These are phyloP conservation scores for Paralagenidium karlingii DNA, from an alignment of 352 stramenopile species.

Conservation along the genomic window DNA sequence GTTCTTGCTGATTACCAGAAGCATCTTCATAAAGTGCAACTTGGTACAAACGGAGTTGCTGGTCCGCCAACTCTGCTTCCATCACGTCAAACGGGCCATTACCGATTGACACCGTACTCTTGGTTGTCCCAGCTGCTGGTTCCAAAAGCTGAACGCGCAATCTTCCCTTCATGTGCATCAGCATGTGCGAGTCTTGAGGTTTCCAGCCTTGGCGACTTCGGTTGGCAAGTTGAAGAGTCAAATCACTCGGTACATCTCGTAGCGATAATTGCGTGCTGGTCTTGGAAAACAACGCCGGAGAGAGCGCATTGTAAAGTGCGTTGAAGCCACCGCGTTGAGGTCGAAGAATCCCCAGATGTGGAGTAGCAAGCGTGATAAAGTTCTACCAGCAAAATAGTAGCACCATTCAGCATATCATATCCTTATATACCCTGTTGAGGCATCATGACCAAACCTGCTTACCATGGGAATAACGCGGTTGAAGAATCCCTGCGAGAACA, in stretches of 20 bases:
- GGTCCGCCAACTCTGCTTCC: no score
- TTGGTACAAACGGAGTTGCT: no score
- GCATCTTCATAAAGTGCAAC: no score
- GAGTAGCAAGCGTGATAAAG: conserved; percentile 64
- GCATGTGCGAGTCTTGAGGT: no score
- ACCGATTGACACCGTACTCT: no score
- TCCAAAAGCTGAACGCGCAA: no score
- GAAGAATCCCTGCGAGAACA: conserved; percentile 65
- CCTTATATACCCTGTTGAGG: not conserved
- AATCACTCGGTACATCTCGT: conserved; percentile 26
- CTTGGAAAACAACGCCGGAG: conserved; percentile 50
- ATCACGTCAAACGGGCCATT: no score
- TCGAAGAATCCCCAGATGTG: conserved; percentile 62
- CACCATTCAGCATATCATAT: not conserved
- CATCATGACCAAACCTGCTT: conserved; percentile 1
- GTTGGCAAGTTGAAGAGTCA: no score
- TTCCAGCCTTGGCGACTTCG: no score
- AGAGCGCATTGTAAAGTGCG: conserved; percentile 46
- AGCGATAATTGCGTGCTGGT: conserved; percentile 55
- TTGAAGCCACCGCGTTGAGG: conserved; percentile 44
- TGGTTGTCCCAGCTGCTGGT: no score
- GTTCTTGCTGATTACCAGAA: no score
- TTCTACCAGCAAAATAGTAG: conserved; percentile 55
- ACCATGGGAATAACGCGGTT: conserved; percentile 56
- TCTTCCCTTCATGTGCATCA: no score